These are phyloP conservation scores for Iris macrosiphon DNA, from an alignment of 106 monocot species.

Conservation along the genomic window DNA sequence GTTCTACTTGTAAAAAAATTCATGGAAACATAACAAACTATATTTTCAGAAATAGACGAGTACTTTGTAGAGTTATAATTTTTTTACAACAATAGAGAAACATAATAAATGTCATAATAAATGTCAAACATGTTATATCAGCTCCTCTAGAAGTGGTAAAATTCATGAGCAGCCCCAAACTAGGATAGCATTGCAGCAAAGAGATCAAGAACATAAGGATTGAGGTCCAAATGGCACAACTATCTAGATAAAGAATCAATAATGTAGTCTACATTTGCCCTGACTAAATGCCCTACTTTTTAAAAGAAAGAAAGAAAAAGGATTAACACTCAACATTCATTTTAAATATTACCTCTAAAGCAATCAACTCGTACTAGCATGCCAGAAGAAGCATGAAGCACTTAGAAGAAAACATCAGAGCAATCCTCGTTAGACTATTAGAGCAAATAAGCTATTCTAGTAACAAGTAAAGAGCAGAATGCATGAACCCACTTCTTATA, in stretches of 20 bases:
- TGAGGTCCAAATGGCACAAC: no score
- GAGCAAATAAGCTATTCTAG: slow-evolving; percentile 84
- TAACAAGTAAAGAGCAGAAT: no score
- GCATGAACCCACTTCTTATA: no score
- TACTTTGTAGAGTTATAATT: no score
- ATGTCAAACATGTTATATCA: slow-evolving; percentile 27
- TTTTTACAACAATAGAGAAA: not conserved
- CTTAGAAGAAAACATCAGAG: slow-evolving; percentile 55
- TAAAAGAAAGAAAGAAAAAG: no score
- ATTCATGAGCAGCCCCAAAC: slow-evolving; percentile 79
- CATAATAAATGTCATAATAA: no score
- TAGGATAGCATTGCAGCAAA: slow-evolving; percentile 86
- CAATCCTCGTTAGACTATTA: slow-evolving; percentile 41
- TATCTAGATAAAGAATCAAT: slow-evolving; percentile 75
- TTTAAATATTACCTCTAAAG: not conserved
- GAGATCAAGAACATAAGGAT: no score
- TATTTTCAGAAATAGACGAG: no score
- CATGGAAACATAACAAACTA: no score
- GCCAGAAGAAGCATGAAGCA: slow-evolving; percentile 37
- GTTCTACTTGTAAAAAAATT: no score
- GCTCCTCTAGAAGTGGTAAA: slow-evolving; percentile 83
- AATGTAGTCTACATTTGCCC: slow-evolving; percentile 86
- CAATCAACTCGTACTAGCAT: slow-evolving; percentile 38
- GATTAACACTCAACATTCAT: not conserved
- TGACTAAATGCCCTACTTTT: slow-evolving; percentile 70